These are phyloP conservation scores for Boletales sp. DNA, from an alignment of 768 basidiomycete species.

Conservation along the genomic window DNA sequence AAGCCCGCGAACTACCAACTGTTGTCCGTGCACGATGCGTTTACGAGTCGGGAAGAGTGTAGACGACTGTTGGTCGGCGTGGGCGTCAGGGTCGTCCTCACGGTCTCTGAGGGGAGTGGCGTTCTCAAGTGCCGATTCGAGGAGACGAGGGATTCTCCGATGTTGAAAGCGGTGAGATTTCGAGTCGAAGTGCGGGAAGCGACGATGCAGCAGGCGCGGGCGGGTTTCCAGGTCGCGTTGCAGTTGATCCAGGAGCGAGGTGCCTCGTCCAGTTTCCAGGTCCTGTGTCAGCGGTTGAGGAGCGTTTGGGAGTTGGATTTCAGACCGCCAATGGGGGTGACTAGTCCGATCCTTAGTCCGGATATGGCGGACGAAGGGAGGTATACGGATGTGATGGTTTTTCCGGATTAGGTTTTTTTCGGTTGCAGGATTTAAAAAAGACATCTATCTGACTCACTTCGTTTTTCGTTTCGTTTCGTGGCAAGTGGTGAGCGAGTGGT, in stretches of 20 bases:
- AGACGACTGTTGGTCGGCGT: conserved; percentile 67
- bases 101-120: conserved; percentile 59
- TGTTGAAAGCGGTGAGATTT: conserved; percentile 74
- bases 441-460: conserved; percentile 5
- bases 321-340: conserved; percentile 11
- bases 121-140: conserved; percentile 76
- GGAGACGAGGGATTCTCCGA: conserved; percentile 55
- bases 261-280: conserved; percentile 76
- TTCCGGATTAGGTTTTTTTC: conserved; percentile 24
- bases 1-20: conserved; percentile 61
- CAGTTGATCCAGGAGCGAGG: conserved; percentile 83
- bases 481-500: background rate
- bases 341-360: conserved; percentile 27
- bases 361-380: conserved; percentile 24
- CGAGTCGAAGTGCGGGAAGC: conserved; percentile 66
- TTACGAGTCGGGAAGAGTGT: conserved; percentile 72
- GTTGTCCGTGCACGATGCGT: conserved; percentile 53
- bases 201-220: conserved; percentile 37
- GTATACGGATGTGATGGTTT: conserved; percentile 29
- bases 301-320: conserved; percentile 68
- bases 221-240: conserved; percentile 56
- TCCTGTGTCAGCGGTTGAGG: conserved; percentile 61
- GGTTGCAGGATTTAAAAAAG: conserved; percentile 13
- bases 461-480: background rate
- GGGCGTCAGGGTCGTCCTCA: conserved; percentile 64